Percentiles rank a stretch among this genome's conserved stretches.
These are phyloP conservation scores for Aureobasidium melanogenum DNA, from an alignment of 2,329 filamentous ascomycete species.

Conservation along the genomic window DNA sequence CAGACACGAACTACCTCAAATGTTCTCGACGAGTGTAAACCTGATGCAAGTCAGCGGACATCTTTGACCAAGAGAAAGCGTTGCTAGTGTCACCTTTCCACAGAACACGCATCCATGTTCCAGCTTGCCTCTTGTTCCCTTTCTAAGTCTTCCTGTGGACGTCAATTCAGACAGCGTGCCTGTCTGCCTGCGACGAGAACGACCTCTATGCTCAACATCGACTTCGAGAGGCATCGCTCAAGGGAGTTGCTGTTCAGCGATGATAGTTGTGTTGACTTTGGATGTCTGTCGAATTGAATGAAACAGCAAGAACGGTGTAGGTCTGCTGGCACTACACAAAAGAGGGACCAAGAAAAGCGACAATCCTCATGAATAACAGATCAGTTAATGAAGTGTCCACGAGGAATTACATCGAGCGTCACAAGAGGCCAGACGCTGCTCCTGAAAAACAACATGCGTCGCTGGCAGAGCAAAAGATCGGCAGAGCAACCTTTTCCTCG, in stretches of 20 bases:
- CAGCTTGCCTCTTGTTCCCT: background rate
- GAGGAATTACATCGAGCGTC: background rate
- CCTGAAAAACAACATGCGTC: background rate
- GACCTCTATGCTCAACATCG: background rate
- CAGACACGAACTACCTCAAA: background rate
- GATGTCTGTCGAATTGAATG: background rate
- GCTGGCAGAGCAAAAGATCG: background rate
- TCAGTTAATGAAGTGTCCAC: background rate
- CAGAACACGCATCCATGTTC: background rate
- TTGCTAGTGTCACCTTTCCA: background rate
- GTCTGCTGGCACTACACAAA: background rate
- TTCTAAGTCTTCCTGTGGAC: background rate
- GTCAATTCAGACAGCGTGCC: background rate
- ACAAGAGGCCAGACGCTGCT: background rate
- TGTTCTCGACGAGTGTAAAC: background rate
- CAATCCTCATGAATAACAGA: background rate
- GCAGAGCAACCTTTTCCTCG: background rate
- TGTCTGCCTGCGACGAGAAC: background rate
- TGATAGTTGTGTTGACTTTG: background rate
- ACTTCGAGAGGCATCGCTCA: background rate
- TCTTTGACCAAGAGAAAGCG: too few species aligned
- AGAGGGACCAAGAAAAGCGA: background rate
- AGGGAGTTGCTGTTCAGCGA: background rate
- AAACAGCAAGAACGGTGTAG: background rate
- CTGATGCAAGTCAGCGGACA: background rate